Conservation (phyloP, 352 stramenopile species). For the Pythium volutum region DNA sequence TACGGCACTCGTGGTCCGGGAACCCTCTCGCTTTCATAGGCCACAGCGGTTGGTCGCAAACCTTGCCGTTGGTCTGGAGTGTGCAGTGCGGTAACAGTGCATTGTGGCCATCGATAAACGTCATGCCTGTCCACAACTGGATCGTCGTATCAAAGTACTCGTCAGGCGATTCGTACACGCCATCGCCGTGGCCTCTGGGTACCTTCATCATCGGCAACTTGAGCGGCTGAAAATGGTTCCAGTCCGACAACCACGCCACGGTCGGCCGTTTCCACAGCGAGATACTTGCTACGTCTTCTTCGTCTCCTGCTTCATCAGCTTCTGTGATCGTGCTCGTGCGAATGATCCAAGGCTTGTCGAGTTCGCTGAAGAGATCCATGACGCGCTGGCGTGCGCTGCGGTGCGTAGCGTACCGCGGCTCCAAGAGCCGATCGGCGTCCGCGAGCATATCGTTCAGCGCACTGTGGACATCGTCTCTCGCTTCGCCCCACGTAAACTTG, state of each 20-base stretch:
- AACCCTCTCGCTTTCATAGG: slow-evolving; percentile 32
- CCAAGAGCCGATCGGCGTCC: slow-evolving; percentile 39
- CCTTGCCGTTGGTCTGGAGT: slow-evolving; percentile 41
- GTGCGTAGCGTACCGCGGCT: slow-evolving; percentile 44
- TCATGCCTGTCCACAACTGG: slow-evolving; percentile 84
- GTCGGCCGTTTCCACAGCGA: slow-evolving; percentile 64
- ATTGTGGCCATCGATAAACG: slow-evolving; percentile 84
- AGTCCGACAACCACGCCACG: slow-evolving; percentile 67
- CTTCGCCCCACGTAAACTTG: slow-evolving; percentile 75
- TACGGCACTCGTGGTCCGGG: slow-evolving; percentile 39
- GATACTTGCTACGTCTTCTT: background rate
- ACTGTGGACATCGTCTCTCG: slow-evolving; percentile 50
- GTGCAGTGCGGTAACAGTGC: slow-evolving; percentile 76
- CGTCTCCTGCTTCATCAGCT: background rate
- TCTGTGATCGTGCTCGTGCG: slow-evolving; percentile 23
- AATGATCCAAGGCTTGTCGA: slow-evolving; percentile 77
- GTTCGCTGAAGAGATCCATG: slow-evolving; percentile 42
- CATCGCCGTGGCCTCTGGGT: slow-evolving; percentile 33
- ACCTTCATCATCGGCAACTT: slow-evolving; percentile 73
- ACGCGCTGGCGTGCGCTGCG: slow-evolving; percentile 45
- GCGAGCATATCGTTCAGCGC: slow-evolving; percentile 58
- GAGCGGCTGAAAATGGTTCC: slow-evolving; percentile 66
- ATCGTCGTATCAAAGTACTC: slow-evolving; percentile 80
- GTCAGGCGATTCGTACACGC: slow-evolving; percentile 69
- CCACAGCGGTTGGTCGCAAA: slow-evolving; percentile 68